Evolutionary conservation across 2,329 filamentous ascomycete species (phyloP), one percentile per base, ranked within the genome.

Genomic region (Fusarium mundagurra): DNA sequence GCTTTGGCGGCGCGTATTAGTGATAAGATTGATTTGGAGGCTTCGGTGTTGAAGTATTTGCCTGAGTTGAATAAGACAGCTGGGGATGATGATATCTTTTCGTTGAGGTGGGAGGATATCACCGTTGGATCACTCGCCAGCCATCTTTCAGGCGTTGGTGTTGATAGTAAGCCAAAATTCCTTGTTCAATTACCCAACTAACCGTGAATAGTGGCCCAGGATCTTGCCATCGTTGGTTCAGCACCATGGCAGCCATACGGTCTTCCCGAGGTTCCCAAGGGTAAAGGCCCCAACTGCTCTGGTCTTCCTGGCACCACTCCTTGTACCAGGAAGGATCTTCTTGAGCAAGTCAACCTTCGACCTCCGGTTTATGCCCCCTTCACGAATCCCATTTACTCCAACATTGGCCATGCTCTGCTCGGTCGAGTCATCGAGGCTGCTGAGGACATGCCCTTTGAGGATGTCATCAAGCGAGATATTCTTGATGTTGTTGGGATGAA

Each of bases 331-430:
- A 72, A 78, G 10, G 79, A 83, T 47, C 69, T 82, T 3, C 67
- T 82, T 4, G 44, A 70, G 11, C 69, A 78, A 12, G 72, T 82
- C 44, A 79, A 79, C 45, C 69, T 71, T 22, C 74, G 76, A 16
- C 75, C 79, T 39, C 86, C 86, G 0, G 78, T 83, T 4, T 87
- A 85, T 58, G 75, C 79, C 0, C 83, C 87, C 0, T 86, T 84
- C 71, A 81, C 83, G 0, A 84, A 80, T 6, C 86, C 87, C 0
- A 80, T 83, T 6, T 90, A 90, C 76, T 86, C 86, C 34, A 88
- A 89, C 71, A 78, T 84, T 7, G 86, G 82, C 2, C 85, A 86
- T 27, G 78, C 83, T 3, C 65, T 88, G 5, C 81, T 88, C 2
- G 85, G 85, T 6, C 78, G 85, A 2, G 84, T 85, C 0, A 79